Evolutionary conservation across 2,329 filamentous ascomycete species (phyloP).

Genomic region (Amesomyces nigricolor): DNA sequence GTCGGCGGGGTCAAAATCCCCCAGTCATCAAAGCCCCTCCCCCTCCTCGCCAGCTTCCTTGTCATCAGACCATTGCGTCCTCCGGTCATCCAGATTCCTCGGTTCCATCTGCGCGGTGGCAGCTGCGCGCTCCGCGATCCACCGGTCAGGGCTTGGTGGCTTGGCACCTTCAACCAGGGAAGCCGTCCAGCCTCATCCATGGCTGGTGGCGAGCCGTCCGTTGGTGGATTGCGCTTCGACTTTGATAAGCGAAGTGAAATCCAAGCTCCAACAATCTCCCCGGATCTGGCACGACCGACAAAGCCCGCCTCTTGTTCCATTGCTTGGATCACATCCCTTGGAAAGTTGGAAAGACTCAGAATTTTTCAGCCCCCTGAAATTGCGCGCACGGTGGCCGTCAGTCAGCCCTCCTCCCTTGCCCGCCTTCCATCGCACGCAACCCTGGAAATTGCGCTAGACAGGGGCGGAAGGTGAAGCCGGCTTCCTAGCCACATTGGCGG

Average conservation of each 20-base stretch:
- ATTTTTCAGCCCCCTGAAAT: constrained; percentile 16
- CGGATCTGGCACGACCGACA: background rate
- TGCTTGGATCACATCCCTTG: constrained; percentile 4
- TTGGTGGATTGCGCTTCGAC: background rate
- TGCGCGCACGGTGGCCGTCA: constrained; percentile 21
- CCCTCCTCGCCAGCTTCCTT: constrained; percentile 3
- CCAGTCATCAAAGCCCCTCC: constrained; percentile 7
- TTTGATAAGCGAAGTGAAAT: background rate
- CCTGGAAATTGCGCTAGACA: constrained; percentile 23
- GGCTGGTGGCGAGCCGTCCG: constrained; percentile 5
- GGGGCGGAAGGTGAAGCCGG: constrained; percentile 24
- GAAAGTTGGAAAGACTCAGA: constrained; percentile 4
- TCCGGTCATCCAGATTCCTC: constrained; percentile 13
- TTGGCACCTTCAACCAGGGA: constrained; percentile 18
- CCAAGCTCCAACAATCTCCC: background rate
- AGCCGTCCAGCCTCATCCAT: constrained; percentile 3
- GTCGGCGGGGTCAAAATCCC: constrained; percentile 7
- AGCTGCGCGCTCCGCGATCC: constrained; percentile 20
- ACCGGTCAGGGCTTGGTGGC: constrained; percentile 17
- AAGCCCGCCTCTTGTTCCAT: background rate
- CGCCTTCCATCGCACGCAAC: background rate
- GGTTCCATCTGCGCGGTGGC: constrained; percentile 20
- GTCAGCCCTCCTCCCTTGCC: background rate
- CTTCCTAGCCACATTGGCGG: constrained; percentile 21
- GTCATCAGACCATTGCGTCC: constrained; percentile 16